These are phyloP conservation scores for Kregervanrija pseudodelftensis DNA, from an alignment of 805 yeast genomes.

Conservation along the genomic window DNA sequence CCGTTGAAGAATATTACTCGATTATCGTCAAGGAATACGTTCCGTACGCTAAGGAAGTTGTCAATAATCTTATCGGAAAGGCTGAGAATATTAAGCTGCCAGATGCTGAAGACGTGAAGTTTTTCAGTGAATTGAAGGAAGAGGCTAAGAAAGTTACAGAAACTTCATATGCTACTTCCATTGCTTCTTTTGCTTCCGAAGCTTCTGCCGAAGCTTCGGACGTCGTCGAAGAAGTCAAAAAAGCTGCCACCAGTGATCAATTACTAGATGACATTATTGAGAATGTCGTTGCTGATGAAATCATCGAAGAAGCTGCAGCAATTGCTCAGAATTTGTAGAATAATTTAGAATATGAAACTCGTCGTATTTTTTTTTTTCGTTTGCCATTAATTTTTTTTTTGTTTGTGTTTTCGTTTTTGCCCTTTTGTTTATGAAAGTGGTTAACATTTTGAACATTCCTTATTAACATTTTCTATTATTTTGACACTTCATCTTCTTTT, in stretches of 20 bases:
- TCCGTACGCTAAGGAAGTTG: neutral
- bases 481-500: too few species aligned
- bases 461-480: too few species aligned
- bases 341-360: too few species aligned
- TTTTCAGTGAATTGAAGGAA: conserved; percentile 2
- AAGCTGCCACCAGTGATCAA: conserved; percentile 1
- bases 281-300: conserved; percentile 2
- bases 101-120: conserved; percentile 1
- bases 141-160: conserved; percentile 6
- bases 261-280: conserved; percentile 2
- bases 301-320: conserved; percentile 6
- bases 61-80: conserved; percentile 1
- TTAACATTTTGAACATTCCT: too few species aligned
- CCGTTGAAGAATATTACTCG: conserved; percentile 14
- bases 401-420: too few species aligned
- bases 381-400: too few species aligned
- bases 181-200: conserved; percentile 1
- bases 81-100: conserved; percentile 5
- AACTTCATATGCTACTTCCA: neutral
- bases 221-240: conserved; percentile 4
- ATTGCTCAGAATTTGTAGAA: conserved; percentile 6
- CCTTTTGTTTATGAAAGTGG: too few species aligned
- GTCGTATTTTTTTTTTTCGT: too few species aligned
- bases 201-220: neutral
- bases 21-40: conserved; percentile 6